A percentile compares a stretch with the other conserved stretches of the same genome.
These are phyloP conservation scores for Cylindrotheca fusiformis DNA, from an alignment of 108 stramenopile species.

Conservation along the genomic window DNA sequence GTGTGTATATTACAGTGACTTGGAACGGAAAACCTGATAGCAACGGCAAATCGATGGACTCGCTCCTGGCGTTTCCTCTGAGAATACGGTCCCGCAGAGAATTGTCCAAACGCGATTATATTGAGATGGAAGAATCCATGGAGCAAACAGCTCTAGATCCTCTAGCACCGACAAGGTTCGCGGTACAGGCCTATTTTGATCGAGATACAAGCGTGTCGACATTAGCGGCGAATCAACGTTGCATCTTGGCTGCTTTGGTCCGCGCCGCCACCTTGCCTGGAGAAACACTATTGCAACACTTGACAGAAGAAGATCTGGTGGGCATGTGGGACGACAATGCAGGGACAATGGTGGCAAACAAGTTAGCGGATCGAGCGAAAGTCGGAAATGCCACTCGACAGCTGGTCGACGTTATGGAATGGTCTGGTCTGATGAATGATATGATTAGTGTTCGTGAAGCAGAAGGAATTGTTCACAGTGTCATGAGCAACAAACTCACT, in stretches of 20 bases:
- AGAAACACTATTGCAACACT: slow-evolving; percentile 64
- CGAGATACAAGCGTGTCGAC: slow-evolving; percentile 53
- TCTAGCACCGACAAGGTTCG: slow-evolving; percentile 47
- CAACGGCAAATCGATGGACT: slow-evolving; percentile 10
- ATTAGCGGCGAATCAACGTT: slow-evolving; percentile 66
- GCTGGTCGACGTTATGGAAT: slow-evolving; percentile 79
- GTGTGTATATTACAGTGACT: slow-evolving; percentile 52
- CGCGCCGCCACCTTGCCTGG: slow-evolving; percentile 61
- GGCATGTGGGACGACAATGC: slow-evolving; percentile 43
- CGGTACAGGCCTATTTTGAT: slow-evolving; percentile 57
- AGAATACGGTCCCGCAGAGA: slow-evolving; percentile 59
- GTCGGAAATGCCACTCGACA: slow-evolving; percentile 53
- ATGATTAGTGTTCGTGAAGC: slow-evolving; percentile 45
- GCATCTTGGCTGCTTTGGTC: slow-evolving; percentile 74
- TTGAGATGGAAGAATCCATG: slow-evolving; percentile 72
- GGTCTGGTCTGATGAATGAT: slow-evolving; percentile 50
- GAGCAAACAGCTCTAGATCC: slow-evolving; percentile 71
- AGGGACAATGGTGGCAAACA: slow-evolving; percentile 30
- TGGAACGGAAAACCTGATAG: slow-evolving; percentile 46
- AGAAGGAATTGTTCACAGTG: slow-evolving; percentile 30
- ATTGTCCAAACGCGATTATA: slow-evolving; percentile 43
- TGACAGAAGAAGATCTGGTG: slow-evolving; percentile 52
- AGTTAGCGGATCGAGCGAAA: slow-evolving; percentile 36
- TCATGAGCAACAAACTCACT: slow-evolving; percentile 34
- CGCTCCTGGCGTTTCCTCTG: slow-evolving; percentile 63